These are phyloP conservation scores for Albugo candida DNA, from an alignment of 352 stramenopile species.

Conservation along the genomic window DNA sequence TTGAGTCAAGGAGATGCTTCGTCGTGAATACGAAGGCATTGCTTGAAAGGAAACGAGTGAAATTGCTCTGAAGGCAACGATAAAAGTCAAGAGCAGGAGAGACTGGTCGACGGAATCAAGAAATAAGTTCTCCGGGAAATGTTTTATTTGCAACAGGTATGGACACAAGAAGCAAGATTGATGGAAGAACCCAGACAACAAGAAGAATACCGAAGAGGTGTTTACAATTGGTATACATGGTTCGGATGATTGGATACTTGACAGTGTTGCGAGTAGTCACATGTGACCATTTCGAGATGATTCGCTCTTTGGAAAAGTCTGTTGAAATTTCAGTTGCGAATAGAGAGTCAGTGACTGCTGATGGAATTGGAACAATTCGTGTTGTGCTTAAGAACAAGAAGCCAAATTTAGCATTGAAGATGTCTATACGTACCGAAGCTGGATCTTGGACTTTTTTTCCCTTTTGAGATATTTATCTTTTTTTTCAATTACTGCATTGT, in stretches of 20 bases:
- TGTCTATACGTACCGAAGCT: conserved; percentile 9
- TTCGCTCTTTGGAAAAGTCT: background rate
- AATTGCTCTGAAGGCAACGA: background rate
- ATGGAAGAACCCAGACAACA: background rate
- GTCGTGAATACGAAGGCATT: conserved; percentile 3
- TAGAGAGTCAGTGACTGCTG: conserved; percentile 5
- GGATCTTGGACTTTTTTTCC: too few species aligned
- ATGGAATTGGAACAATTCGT: conserved; percentile 5
- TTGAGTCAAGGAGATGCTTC: conserved; percentile 9
- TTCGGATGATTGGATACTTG: conserved; percentile 2
- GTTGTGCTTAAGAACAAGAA: background rate
- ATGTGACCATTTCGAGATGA: conserved; percentile 6
- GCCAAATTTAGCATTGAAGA: conserved; percentile 7
- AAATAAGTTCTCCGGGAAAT: background rate
- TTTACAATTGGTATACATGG: background rate
- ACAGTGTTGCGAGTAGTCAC: conserved; percentile 11
- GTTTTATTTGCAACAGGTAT: background rate
- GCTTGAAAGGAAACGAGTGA: background rate
- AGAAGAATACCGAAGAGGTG: background rate
- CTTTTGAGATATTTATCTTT: too few species aligned
- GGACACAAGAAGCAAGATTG: background rate
- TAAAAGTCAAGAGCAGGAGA: background rate
- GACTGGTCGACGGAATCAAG: too few species aligned
- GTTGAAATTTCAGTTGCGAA: conserved; percentile 6
- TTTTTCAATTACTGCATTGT: conserved; percentile 4